These are phyloP conservation scores for Russula sp. DNA, from an alignment of 768 basidiomycete species.

Conservation along the genomic window DNA sequence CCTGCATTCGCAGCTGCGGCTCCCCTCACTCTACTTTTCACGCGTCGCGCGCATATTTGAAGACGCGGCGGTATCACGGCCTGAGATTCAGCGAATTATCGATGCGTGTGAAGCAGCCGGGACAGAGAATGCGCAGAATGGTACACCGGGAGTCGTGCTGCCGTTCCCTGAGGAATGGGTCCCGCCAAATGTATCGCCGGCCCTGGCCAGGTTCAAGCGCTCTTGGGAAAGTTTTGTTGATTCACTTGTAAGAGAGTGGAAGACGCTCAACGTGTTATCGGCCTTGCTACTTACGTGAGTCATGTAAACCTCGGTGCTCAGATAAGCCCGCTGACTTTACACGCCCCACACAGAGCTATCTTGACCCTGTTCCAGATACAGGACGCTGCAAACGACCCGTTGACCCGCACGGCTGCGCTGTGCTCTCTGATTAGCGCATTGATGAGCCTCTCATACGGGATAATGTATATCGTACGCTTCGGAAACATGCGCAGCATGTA, in stretches of 20 bases:
- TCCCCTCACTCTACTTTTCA: constrained; percentile 77
- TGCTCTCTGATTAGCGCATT: constrained; percentile 60
- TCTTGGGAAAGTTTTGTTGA: constrained; percentile 72
- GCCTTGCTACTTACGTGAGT: constrained; percentile 39
- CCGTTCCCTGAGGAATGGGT: constrained; percentile 37
- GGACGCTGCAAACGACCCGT: constrained; percentile 48
- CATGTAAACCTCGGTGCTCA: neutral
- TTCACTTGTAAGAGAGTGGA: constrained; percentile 67
- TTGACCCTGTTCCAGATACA: constrained; percentile 59
- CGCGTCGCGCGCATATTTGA: constrained; percentile 72
- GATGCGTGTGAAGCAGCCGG: constrained; percentile 26
- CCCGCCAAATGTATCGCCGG: constrained; percentile 50
- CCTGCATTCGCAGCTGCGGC: constrained; percentile 48
- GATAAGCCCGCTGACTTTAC: neutral
- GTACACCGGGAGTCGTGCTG: constrained; percentile 8
- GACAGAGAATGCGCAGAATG: neutral
- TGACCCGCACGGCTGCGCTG: constrained; percentile 56
- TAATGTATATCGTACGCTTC: constrained; percentile 67
- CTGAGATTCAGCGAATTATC: constrained; percentile 51
- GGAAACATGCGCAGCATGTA: constrained; percentile 68
- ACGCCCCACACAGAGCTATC: constrained; percentile 45
- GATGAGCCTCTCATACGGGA: constrained; percentile 68
- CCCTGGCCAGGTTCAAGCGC: constrained; percentile 54
- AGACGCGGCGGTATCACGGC: constrained; percentile 70
- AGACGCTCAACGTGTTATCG: constrained; percentile 69